Evolutionary conservation across 768 basidiomycete species (phyloP).

Genomic region (Phaeotremella skinneri): DNA sequence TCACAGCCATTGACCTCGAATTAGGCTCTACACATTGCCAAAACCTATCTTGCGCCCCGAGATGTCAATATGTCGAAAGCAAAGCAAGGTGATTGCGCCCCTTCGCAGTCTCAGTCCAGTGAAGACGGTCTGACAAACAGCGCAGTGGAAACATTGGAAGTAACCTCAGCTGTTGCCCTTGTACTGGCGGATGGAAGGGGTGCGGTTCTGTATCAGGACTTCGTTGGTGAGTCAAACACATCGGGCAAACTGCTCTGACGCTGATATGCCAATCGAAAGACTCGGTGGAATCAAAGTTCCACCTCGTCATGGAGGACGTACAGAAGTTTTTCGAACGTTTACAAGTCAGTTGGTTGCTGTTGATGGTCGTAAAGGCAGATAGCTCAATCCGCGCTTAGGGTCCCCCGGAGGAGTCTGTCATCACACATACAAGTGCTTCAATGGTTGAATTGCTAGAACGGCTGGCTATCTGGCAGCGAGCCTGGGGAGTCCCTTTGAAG

Average conservation of each 20-base stretch:
- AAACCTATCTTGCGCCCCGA: conserved; percentile 25
- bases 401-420: conserved; percentile 7
- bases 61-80: conserved; percentile 20
- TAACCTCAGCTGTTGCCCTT: conserved; percentile 22
- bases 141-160: conserved; percentile 34
- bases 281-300: conserved; percentile 33
- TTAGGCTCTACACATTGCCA: conserved; percentile 24
- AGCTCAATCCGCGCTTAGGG: conserved; percentile 11
- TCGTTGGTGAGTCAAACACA: conserved; percentile 24
- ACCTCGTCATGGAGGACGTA: conserved; percentile 38
- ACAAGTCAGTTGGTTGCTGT: conserved; percentile 11
- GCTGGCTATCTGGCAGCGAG: conserved; percentile 41
- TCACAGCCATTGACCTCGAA: conserved; percentile 5
- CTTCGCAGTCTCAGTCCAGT: neutral
- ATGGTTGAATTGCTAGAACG: conserved; percentile 43
- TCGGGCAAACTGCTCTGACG: neutral
- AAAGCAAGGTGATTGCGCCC: conserved; percentile 20
- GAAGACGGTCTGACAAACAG: neutral
- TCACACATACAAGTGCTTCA: conserved; percentile 14
- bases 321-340: conserved; percentile 32
- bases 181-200: conserved; percentile 12
- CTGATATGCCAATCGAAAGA: conserved; percentile 18
- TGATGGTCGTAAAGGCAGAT: neutral
- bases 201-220: conserved; percentile 26
- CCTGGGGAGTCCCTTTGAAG: conserved; percentile 41